Evolutionary conservation across 805 yeast species (phyloP).

Genomic region (Clavispora santaluciae): DNA sequence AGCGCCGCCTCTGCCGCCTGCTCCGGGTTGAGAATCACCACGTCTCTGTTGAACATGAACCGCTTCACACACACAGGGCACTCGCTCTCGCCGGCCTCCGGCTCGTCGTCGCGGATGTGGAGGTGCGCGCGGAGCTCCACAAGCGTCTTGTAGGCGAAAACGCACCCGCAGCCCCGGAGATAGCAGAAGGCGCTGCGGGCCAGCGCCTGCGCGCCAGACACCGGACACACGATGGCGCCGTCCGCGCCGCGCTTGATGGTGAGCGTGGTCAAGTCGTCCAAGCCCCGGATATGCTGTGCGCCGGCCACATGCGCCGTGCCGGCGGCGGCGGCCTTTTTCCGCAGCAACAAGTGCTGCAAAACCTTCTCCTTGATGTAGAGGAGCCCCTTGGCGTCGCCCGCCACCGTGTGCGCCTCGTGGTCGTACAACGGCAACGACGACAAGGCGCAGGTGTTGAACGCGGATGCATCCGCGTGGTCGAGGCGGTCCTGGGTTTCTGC

Average conservation of each 20-base stretch:
- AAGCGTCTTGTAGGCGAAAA: slow-evolving; percentile 23
- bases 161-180: slow-evolving; percentile 38
- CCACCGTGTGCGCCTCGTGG: slow-evolving; percentile 39
- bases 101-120: slow-evolving; percentile 4
- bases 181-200: slow-evolving; percentile 20
- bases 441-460: slow-evolving; percentile 49
- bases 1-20: slow-evolving; percentile 5
- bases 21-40: slow-evolving; percentile 29
- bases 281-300: slow-evolving; percentile 11
- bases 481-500: slow-evolving; percentile 5
- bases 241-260: slow-evolving; percentile 8
- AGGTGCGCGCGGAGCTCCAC: slow-evolving; percentile 13
- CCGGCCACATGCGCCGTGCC: neutral
- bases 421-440: slow-evolving; percentile 35
- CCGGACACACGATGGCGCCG: slow-evolving; percentile 27
- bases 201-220: slow-evolving; percentile 19
- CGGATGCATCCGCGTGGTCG: slow-evolving; percentile 17
- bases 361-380: slow-evolving; percentile 62
- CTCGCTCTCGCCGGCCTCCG: slow-evolving; percentile 8
- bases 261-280: slow-evolving; percentile 13
- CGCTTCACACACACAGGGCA: slow-evolving; percentile 31
- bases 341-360: slow-evolving; percentile 49
- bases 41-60: slow-evolving; percentile 23
- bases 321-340: slow-evolving; percentile 13
- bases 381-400: slow-evolving; percentile 65